These are phyloP conservation scores for Stereocaulon alpinum DNA, from an alignment of 495 filamentous ascomycete genomes.

Conservation along the genomic window DNA sequence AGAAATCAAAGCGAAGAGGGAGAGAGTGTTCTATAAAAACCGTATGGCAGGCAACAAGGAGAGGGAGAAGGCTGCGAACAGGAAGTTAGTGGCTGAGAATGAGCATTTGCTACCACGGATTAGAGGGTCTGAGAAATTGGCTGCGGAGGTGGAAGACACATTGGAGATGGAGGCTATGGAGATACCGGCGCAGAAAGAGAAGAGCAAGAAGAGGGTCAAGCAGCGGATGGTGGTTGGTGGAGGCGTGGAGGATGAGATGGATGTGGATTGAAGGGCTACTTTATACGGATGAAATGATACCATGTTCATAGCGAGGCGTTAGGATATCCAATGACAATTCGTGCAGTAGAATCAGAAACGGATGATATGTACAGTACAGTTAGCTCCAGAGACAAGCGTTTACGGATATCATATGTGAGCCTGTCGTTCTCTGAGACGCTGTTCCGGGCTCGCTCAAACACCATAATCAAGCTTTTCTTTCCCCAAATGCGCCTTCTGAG, in stretches of 20 bases:
- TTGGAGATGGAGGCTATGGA: slow-evolving; percentile 14
- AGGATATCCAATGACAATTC: not conserved
- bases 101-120: slow-evolving; percentile 70
- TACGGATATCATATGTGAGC: not conserved
- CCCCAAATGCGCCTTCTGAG: slow-evolving; percentile 21
- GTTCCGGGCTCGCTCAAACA: not conserved
- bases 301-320: slow-evolving; percentile 20
- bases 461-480: slow-evolving; percentile 9
- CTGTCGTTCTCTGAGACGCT: not conserved
- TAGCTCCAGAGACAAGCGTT: not conserved
- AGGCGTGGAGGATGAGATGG: slow-evolving; percentile 57
- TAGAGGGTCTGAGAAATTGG: slow-evolving; percentile 45
- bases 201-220: slow-evolving; percentile 45
- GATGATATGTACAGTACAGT: not conserved
- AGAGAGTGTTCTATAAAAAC: slow-evolving; percentile 84
- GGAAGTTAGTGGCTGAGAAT: slow-evolving; percentile 83
- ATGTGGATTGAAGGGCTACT: slow-evolving; percentile 39
- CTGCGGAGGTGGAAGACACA: slow-evolving; percentile 35
- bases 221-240: slow-evolving; percentile 55
- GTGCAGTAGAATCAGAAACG: slow-evolving; percentile 3
- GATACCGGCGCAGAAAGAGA: slow-evolving; percentile 23
- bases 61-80: slow-evolving; percentile 60
- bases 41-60: slow-evolving; percentile 84
- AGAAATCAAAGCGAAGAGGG: slow-evolving; percentile 74
- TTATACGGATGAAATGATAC: slow-evolving; percentile 3